Conservation (phyloP, 768 basidiomycete species). For the Aureoboletus auriporus region DNA sequence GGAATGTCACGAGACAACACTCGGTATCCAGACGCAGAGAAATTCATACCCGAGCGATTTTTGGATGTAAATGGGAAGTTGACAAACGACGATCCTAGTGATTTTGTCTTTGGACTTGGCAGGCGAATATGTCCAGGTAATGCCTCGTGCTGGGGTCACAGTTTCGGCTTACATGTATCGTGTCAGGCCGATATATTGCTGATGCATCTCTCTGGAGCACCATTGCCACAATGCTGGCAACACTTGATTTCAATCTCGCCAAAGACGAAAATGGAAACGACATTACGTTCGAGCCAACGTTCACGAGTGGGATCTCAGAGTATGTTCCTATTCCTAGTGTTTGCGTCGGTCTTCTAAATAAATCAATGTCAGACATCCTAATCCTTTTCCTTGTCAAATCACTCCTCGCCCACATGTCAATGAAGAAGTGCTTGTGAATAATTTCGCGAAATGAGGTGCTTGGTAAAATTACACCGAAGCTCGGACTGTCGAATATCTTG, state of each 20-base stretch:
- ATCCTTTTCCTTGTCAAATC: background rate
- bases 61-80: too few relatives aligned
- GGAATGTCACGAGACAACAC: background rate
- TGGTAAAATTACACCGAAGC: background rate
- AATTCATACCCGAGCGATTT: too few relatives aligned
- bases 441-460: too few relatives aligned
- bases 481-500: too few relatives aligned
- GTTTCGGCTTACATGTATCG: background rate
- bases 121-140: background rate
- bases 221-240: background rate
- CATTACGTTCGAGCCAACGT: background rate
- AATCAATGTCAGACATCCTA: background rate
- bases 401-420: background rate
- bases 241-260: background rate
- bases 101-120: too few relatives aligned
- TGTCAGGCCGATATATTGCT: background rate
- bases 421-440: background rate
- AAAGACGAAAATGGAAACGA: background rate
- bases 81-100: too few relatives aligned
- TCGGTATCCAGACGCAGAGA: too few relatives aligned
- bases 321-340: background rate
- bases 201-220: too few relatives aligned
- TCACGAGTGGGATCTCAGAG: background rate
- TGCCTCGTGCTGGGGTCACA: too few relatives aligned
- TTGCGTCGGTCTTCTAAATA: background rate